Base-by-base conservation (phyloP, 148 eudicot species). In the Rheum nobile region DNA sequence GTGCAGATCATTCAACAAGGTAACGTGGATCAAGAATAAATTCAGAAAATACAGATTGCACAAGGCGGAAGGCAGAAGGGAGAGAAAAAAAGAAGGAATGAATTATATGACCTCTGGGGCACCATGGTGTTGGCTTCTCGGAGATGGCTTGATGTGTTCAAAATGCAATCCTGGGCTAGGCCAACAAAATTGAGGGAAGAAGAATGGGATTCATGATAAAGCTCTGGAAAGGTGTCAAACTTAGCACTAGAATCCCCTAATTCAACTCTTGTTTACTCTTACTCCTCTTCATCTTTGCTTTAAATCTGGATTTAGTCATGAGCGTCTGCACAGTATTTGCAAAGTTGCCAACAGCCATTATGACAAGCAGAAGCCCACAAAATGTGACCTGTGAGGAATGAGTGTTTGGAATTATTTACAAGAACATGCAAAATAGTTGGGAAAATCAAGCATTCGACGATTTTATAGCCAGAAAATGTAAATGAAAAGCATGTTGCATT, bases 321-420 rank as follows among this genome's bases (percentile, higher is more conserved):
- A 85, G 68, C 4, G 87, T 82, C 80, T 85, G 77, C 72, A 85
- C 80, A 0, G 87, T 85, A 72, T 85, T 82, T 65, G 69, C 70
- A 11, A 85, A 85, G 74, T 85, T 85, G n/a, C 85, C 87, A 38
- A 80, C 78, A 1, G 87, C 87, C 87, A 85, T 85, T 73, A 82
- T 34, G 43, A 85, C 78, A 71, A 85, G 57, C 67, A 85, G 81
- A 22, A 80, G 41, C 74, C 87, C 87, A 48, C 85, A 85, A 78
- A 82, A 82, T 37, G 82, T 78, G 50, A 85, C 85, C 87, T 85
- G 85, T 71, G 19, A 75, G 21, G n/a, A 42, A 6, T 24, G 14
- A 17, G 22, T 11, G 9, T 73, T 28, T 17, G 26, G 67, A 61
- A 14, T 61, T 61, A 14, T 28, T 61, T 29, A 29, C 19, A 16